Conservation (phyloP, 331 rosid genomes). For the Malus hybrid region DNA sequence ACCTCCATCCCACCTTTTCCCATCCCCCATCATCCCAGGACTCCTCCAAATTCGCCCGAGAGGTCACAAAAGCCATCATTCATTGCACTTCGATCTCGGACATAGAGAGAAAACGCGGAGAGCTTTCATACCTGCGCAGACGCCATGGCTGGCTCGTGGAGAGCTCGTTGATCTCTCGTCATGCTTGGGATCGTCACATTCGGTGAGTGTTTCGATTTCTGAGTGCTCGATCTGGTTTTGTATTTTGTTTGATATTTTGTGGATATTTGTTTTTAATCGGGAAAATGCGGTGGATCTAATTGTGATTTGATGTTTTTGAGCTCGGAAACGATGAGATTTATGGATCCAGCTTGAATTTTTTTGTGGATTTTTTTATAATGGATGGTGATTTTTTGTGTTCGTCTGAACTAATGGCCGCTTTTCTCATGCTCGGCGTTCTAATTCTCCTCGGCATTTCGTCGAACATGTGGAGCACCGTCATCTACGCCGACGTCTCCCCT, state of each 20-base stretch:
- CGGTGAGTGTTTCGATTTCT: slow-evolving; percentile 30
- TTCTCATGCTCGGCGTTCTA: slow-evolving; percentile 23
- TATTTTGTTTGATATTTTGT: background rate
- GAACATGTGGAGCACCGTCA: slow-evolving; percentile 18
- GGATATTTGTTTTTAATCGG: background rate
- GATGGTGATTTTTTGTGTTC: background rate
- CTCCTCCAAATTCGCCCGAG: background rate
- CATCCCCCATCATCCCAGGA: background rate
- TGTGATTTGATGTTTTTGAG: background rate
- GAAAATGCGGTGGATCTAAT: slow-evolving; percentile 27
- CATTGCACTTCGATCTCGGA: background rate
- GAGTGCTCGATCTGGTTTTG: slow-evolving; percentile 31
- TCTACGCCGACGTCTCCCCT: slow-evolving; percentile 3
- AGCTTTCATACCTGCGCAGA: background rate
- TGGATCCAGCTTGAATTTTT: background rate
- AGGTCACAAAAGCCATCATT: background rate
- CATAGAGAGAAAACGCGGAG: background rate
- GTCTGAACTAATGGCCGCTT: background rate
- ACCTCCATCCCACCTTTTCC: too few species aligned
- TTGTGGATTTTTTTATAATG: background rate
- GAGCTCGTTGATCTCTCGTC: slow-evolving; percentile 49
- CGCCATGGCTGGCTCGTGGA: slow-evolving; percentile 65
- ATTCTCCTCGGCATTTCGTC: slow-evolving; percentile 40
- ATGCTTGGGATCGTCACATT: slow-evolving; percentile 50
- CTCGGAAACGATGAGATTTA: background rate